These are phyloP conservation scores for Leptodermis oblonga DNA, from an alignment of 257 asterid species.

Conservation along the genomic window DNA sequence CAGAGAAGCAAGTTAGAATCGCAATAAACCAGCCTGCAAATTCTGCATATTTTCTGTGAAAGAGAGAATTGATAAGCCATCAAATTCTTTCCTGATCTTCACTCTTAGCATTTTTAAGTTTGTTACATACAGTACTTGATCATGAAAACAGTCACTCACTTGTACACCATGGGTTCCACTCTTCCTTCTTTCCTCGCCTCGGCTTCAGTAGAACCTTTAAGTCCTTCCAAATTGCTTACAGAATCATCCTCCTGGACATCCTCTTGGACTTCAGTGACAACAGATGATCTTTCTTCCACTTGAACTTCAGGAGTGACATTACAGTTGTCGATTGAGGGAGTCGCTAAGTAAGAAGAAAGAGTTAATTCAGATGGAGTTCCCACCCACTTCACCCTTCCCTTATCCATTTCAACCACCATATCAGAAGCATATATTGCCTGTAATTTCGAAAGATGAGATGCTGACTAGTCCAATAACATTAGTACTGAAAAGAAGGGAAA, in stretches of 20 bases:
- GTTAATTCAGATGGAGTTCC: slow-evolving; percentile 68
- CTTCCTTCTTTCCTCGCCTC: slow-evolving; percentile 86
- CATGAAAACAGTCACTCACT: slow-evolving; percentile 46
- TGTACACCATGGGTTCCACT: slow-evolving; percentile 73
- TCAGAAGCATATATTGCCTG: slow-evolving; percentile 86
- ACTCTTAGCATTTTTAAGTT: slow-evolving; percentile 1
- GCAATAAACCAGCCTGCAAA: slow-evolving; percentile 78
- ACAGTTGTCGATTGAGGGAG: slow-evolving; percentile 47
- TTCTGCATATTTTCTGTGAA: slow-evolving; percentile 81
- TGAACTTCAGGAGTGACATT: slow-evolving; percentile 34
- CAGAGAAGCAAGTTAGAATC: slow-evolving; percentile 58
- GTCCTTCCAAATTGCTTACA: slow-evolving; percentile 35
- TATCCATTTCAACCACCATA: slow-evolving; percentile 78
- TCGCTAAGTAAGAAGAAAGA: slow-evolving; percentile 45
- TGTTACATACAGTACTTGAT: background rate
- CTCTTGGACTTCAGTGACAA: slow-evolving; percentile 26
- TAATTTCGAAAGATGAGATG: slow-evolving; percentile 7
- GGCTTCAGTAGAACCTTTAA: slow-evolving; percentile 45
- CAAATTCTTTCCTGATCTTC: background rate
- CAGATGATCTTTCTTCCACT: slow-evolving; percentile 24
- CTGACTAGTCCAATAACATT: background rate
- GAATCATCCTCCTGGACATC: slow-evolving; percentile 40
- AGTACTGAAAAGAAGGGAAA: background rate
- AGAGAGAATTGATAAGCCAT: slow-evolving; percentile 17
- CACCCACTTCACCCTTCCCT: slow-evolving; percentile 69